Percentiles rank a stretch among this genome's conserved stretches.
Evolutionary conservation across 805 yeast genomes (phyloP).

Genomic region (Nakazawaea laoshanensis): DNA sequence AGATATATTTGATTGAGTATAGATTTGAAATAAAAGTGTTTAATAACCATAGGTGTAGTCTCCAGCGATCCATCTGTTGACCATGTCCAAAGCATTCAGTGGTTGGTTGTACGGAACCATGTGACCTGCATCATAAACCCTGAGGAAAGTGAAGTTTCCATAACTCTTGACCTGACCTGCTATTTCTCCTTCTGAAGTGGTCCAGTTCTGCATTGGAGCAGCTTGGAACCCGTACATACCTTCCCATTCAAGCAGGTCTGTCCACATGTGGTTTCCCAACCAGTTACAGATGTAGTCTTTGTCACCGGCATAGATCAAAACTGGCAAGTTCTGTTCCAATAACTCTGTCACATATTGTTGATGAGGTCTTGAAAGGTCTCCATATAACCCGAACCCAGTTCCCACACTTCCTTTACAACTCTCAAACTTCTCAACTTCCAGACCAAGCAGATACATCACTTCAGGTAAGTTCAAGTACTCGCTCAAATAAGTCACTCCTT

Average conservation of each 20-base stretch:
- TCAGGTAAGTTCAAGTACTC: conserved; percentile 67
- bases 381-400: conserved; percentile 72
- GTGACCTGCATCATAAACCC: conserved; percentile 88
- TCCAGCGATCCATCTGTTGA: conserved; percentile 78
- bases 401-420: conserved; percentile 73
- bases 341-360: conserved; percentile 65
- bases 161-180: conserved; percentile 34
- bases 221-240: conserved; percentile 31
- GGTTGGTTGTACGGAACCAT: conserved; percentile 97
- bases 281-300: conserved; percentile 95
- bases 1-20: background rate
- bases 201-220: conserved; percentile 13
- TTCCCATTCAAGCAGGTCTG: conserved; percentile 64
- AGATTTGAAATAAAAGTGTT: too few relatives aligned
- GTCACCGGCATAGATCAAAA: conserved; percentile 90
- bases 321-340: conserved; percentile 68
- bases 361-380: conserved; percentile 90
- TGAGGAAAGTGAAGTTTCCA: conserved; percentile 67
- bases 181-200: conserved; percentile 18
- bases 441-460: conserved; percentile 80
- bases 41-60: conserved; percentile 30
- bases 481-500: conserved; percentile 63
- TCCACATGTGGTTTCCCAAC: conserved; percentile 90
- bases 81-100: conserved; percentile 64
- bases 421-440: conserved; percentile 71